Base-by-base conservation (phyloP, 768 basidiomycete genomes). In the Symmetrospora coprosmae region DNA sequence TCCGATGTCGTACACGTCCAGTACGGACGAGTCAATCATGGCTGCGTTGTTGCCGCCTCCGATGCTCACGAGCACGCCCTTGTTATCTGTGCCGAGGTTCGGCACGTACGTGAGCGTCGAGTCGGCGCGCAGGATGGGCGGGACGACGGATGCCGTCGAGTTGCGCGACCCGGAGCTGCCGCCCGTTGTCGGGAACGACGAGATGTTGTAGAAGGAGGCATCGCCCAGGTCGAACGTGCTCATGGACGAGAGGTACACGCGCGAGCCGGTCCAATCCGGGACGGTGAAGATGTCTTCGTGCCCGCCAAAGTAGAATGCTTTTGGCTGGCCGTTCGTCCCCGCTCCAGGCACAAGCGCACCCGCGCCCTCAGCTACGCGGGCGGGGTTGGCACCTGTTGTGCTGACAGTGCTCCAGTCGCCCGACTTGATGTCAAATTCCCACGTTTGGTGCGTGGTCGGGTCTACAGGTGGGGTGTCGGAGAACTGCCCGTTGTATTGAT, bases 1-100 rank as follows among this genome's bases (percentile, higher is more conserved):
- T 5, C 66, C 64, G 41, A 65, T 52, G 30, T 65, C 64, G 37
- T 51, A 65, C 19, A 65, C 61, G 41, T 65, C 64, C 14, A 65
- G 35, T 0, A 65, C 60, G 28, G 38, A 39, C 35, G 62, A 62
- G 35, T 65, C 61, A 3, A 65, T 25, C 51, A 53, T 34, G 14
- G 37, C 19, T 14, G 37, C 39, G 13, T 39, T 19, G 23, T 53
- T 53, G 4, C 51, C 51, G 16, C 51, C 51, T 6, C 51, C 51
- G 27, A 53, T 53, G 25, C 35, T 6, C 4, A 53, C 51, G 14
- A 53, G 51, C 4, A 53, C 51, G 21, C 51, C 51, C 51, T 53
- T 53, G 39, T 53, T 53, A 25, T 53, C 51, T 2, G 51, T 53
- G 8, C 51, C 51, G 25, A 53, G 39, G 27, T 53, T 53, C 4